Percentiles rank a stretch among this genome's conserved stretches.
These are phyloP conservation scores for Rubroboletus satanas DNA, from an alignment of 768 basidiomycete species.

Conservation along the genomic window DNA sequence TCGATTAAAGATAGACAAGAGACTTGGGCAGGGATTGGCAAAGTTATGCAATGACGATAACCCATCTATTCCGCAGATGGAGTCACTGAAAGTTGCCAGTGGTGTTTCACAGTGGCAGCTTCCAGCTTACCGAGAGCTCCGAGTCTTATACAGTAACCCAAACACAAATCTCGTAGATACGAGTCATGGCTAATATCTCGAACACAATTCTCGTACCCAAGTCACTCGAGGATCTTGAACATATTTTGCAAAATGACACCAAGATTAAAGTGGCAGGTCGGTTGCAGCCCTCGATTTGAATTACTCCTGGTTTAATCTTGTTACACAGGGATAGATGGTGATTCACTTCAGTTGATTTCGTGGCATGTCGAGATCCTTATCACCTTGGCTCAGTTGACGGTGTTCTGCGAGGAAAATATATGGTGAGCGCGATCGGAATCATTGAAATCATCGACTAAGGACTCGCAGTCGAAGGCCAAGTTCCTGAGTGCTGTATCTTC, in stretches of 20 bases:
- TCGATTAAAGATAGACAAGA: slow-evolving; percentile 52
- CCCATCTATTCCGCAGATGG: slow-evolving; percentile 2
- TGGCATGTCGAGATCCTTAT: slow-evolving; percentile 7
- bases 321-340: slow-evolving; percentile 64
- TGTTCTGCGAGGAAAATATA: slow-evolving; percentile 90
- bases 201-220: slow-evolving; percentile 39
- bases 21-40: slow-evolving; percentile 47
- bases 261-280: slow-evolving; percentile 94
- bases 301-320: background rate
- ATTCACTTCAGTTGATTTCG: slow-evolving; percentile 12
- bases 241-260: slow-evolving; percentile 54
- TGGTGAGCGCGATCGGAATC: slow-evolving; percentile 44
- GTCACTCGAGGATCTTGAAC: slow-evolving; percentile 54
- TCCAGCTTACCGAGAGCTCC: too few species aligned
- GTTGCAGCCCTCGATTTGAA: slow-evolving; percentile 21
- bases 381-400: slow-evolving; percentile 67
- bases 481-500: slow-evolving; percentile 77
- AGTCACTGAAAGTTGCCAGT: too few species aligned
- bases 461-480: slow-evolving; percentile 77
- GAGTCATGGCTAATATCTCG: slow-evolving; percentile 8
- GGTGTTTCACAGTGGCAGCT: too few species aligned
- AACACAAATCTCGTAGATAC: background rate
- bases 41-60: slow-evolving; percentile 17
- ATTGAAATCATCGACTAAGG: slow-evolving; percentile 6
- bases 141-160: background rate